Conservation (phyloP, 768 basidiomycete species). For the Pholiota microspora region DNA sequence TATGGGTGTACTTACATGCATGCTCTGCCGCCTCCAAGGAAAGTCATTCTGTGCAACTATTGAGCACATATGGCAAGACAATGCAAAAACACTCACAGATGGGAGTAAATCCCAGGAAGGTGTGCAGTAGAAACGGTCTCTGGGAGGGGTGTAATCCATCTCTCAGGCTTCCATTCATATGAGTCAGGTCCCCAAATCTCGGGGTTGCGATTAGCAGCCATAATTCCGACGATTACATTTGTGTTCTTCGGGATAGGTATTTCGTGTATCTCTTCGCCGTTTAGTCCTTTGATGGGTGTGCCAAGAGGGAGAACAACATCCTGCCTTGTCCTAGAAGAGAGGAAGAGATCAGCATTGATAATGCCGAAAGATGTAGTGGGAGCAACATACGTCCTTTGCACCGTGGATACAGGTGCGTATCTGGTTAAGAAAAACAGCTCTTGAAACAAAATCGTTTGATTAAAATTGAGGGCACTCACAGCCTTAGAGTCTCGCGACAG, state of each 20-base stretch:
- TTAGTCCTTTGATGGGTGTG: slow-evolving; percentile 18
- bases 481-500: slow-evolving; percentile 34
- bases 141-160: slow-evolving; percentile 36
- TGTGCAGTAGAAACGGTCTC: slow-evolving; percentile 27
- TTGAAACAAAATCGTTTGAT: neutral
- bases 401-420: slow-evolving; percentile 21
- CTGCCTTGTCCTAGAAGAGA: slow-evolving; percentile 14
- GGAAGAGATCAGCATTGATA: neutral
- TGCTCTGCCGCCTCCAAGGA: slow-evolving; percentile 38
- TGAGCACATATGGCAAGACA: too few species aligned
- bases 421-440: slow-evolving; percentile 8
- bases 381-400: slow-evolving; percentile 18
- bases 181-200: slow-evolving; percentile 48
- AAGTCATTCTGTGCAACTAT: slow-evolving; percentile 42
- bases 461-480: slow-evolving; percentile 24
- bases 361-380: neutral
- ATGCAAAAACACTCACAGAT: slow-evolving; percentile 26
- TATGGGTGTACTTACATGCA: slow-evolving; percentile 35
- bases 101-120: slow-evolving; percentile 41
- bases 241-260: slow-evolving; percentile 37
- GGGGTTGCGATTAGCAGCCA: slow-evolving; percentile 34
- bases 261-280: slow-evolving; percentile 24
- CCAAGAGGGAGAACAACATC: slow-evolving; percentile 21
- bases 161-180: slow-evolving; percentile 44
- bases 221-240: slow-evolving; percentile 23